Base-by-base conservation (phyloP, 257 asterid genomes). In the Capsicum baccatum region DNA sequence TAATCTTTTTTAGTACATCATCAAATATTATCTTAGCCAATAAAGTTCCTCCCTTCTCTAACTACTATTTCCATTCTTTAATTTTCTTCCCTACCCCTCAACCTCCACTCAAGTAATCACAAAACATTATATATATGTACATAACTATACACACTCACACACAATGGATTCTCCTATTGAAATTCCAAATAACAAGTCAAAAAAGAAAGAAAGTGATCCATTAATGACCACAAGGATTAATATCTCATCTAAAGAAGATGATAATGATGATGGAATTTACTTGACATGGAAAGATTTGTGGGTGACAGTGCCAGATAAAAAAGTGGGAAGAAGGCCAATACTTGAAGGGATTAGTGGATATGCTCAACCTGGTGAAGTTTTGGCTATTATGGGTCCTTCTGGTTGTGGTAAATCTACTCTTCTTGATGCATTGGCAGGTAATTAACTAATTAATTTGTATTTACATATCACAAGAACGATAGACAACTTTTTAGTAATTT, bases 371-470 rank as follows among this genome's bases (percentile, higher is more conserved):
- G 94, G 94, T 6, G 82, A 88, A 81, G 89, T 88, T 9, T 84
- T 91, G 85, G 94, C 93, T 56, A 60, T 92, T 71, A 92, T 92
- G 96, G 96, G 96, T 0, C 96, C 96, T 64, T 91, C 94, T 5
- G 96, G 96, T 3, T 90, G 89, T 59, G 96, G 96, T 42, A 92
- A 92, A 83, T 92, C 96, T 0, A 92, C 94, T 59, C 94, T 92
- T 44, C 94, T 92, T n/a, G 93, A 92, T 62, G 89, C 96, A 0
- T 85, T 92, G 71, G 91, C 94, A 39, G 44, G 44, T 39, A 39
- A 39, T 39, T 39, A 39, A 39, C 44, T 39, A 39, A 39, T 39
- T 39, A 39, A 39, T 39, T 39, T 39, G 44, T 39, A 39, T 39
- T 39, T 39, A 39, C 44, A 39, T 39, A 39, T 39, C 44, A 3